Conservation (phyloP, 257 asterid genomes). For the Agastache rugosa region DNA sequence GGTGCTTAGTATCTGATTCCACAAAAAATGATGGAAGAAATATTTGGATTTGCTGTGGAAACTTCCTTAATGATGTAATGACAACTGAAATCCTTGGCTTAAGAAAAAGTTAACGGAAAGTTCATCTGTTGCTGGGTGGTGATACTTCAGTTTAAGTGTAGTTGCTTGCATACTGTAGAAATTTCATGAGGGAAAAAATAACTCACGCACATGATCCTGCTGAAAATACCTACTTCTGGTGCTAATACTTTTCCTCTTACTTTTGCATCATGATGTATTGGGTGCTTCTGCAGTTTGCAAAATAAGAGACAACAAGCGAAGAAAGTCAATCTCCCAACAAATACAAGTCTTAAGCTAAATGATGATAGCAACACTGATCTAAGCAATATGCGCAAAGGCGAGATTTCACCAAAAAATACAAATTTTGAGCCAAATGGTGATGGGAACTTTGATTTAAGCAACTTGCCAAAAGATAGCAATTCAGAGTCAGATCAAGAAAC, state of each 20-base stretch:
- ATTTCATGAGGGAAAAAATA: neutral
- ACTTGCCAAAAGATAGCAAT: constrained; percentile 34
- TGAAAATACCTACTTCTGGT: neutral
- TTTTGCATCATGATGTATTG: constrained; percentile 29
- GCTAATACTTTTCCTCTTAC: neutral
- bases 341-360: constrained; percentile 45
- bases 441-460: neutral
- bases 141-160: neutral
- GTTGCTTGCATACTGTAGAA: neutral
- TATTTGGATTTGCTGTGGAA: neutral
- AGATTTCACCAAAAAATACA: constrained; percentile 6
- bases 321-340: constrained; percentile 54
- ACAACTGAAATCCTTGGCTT: constrained; percentile 22
- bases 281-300: constrained; percentile 61
- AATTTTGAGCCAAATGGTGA: neutral
- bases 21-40: constrained; percentile 9
- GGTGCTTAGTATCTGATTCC: neutral
- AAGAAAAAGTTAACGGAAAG: constrained; percentile 3
- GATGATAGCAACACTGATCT: constrained; percentile 50
- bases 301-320: constrained; percentile 64
- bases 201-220: neutral
- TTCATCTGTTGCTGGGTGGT: constrained; percentile 15
- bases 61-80: constrained; percentile 22
- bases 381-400: constrained; percentile 40
- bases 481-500: constrained; percentile 47